Conservation (phyloP, 352 stramenopile genomes). For the Globisporangium cederbergense region DNA sequence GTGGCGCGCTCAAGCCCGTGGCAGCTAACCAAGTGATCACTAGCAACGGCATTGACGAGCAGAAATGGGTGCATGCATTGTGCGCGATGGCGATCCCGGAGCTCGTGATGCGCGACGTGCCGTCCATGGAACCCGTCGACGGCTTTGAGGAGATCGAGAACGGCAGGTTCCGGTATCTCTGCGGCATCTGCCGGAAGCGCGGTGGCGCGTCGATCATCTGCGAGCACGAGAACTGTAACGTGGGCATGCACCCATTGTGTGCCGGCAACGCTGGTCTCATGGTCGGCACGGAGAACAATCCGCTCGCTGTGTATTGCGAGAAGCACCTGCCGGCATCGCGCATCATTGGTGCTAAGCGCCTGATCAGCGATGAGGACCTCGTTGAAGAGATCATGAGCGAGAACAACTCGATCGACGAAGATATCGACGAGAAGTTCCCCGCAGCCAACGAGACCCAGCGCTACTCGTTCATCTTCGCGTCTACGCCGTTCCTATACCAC, state of each 20-base stretch:
- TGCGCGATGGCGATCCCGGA: conserved; percentile 85
- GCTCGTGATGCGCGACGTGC: conserved; percentile 78
- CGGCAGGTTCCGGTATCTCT: conserved; percentile 76
- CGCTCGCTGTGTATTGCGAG: conserved; percentile 76
- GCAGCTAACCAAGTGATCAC: neutral
- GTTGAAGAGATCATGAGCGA: conserved; percentile 85
- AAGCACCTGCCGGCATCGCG: conserved; percentile 72
- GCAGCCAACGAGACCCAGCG: conserved; percentile 37
- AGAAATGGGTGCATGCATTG: conserved; percentile 83
- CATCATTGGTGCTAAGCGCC: conserved; percentile 73
- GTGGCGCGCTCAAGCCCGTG: conserved; percentile 72
- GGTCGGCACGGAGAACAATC: conserved; percentile 69
- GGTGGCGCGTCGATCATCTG: conserved; percentile 78
- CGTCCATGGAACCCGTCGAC: conserved; percentile 78
- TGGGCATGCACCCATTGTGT: conserved; percentile 75
- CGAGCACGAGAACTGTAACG: conserved; percentile 75
- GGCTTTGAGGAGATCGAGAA: conserved; percentile 85
- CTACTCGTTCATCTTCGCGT: conserved; percentile 76
- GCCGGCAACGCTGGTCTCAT: conserved; percentile 75
- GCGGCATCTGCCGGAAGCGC: conserved; percentile 73
- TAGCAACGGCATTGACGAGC: conserved; percentile 29
- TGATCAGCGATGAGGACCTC: conserved; percentile 81
- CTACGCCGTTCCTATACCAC: conserved; percentile 55
- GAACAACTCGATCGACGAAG: conserved; percentile 39
- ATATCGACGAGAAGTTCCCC: conserved; percentile 43